Percentiles rank a stretch among this genome's conserved stretches.
Conservation (phyloP, 1,284 basidiomycete genomes). For the Cutaneotrichosporon sp. region DNA sequence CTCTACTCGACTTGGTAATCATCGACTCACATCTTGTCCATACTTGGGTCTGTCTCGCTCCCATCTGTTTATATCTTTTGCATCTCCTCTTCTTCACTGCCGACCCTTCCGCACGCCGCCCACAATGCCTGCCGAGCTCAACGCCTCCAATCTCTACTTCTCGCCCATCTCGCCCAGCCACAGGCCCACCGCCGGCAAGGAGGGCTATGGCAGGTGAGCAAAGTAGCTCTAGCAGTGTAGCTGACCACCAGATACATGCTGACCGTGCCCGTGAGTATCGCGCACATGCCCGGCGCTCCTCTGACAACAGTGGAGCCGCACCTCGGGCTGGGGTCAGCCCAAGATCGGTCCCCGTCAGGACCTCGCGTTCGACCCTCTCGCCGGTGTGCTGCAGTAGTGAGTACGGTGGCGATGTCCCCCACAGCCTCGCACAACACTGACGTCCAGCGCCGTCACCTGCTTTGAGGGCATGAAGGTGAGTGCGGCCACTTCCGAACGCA, state of each 20-base stretch:
- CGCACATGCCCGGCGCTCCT: too few relatives aligned
- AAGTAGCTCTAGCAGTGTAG: slow-evolving; percentile 23
- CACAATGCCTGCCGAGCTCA: slow-evolving; percentile 27
- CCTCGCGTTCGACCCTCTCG: slow-evolving; percentile 44
- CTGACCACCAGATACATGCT: slow-evolving; percentile 36
- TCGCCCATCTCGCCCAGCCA: slow-evolving; percentile 41
- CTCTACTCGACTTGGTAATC: too few relatives aligned
- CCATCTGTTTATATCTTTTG: not conserved
- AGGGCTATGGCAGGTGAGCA: slow-evolving; percentile 30
- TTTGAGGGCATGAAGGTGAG: slow-evolving; percentile 54
- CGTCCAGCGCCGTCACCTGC: slow-evolving; percentile 44
- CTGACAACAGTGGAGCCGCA: slow-evolving; percentile 12
- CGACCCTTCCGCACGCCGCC: not conserved
- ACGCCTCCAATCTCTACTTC: slow-evolving; percentile 44
- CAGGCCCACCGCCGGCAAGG: slow-evolving; percentile 23
- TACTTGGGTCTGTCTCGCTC: not conserved
- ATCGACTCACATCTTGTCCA: not conserved
- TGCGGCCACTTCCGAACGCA: not conserved
- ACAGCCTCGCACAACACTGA: not conserved
- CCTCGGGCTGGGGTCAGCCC: slow-evolving; percentile 49
- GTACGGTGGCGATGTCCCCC: slow-evolving; percentile 6
- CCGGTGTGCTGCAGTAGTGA: slow-evolving; percentile 49
- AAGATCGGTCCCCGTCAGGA: slow-evolving; percentile 42
- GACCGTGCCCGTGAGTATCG: slow-evolving; percentile 30
- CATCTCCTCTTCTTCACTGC: not conserved